A percentile compares a stretch with the other conserved stretches of the same genome.
Evolutionary conservation across 768 basidiomycete species (phyloP).

Genomic region (Hirschioporus abietinus): DNA sequence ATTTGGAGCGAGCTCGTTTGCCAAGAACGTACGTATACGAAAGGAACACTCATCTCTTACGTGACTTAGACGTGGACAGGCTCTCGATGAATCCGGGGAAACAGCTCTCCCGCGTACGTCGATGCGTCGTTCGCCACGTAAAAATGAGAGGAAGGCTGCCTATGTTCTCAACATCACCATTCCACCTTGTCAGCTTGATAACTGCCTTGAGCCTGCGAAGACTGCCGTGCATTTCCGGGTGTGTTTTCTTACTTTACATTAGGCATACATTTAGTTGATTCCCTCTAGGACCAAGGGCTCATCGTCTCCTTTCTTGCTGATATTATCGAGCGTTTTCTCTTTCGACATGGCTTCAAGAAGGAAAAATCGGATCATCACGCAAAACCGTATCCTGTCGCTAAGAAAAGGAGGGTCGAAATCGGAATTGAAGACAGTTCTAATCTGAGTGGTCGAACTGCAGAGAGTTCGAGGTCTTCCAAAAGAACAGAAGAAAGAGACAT

Average conservation of each 20-base stretch:
- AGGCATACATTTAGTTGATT: conserved; percentile 12
- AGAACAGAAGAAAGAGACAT: not conserved
- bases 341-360: conserved; percentile 51
- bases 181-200: conserved; percentile 64
- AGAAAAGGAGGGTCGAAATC: conserved; percentile 41
- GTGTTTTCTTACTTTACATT: conserved; percentile 15
- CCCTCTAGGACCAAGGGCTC: conserved; percentile 48
- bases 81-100: conserved; percentile 61
- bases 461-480: not conserved
- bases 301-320: conserved; percentile 53
- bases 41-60: conserved; percentile 1
- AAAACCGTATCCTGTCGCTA: conserved; percentile 36
- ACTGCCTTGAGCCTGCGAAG: conserved; percentile 78
- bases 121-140: conserved; percentile 68
- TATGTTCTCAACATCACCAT: conserved; percentile 77
- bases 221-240: conserved; percentile 63
- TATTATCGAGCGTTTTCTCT: conserved; percentile 57
- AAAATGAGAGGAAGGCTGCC: conserved; percentile 71
- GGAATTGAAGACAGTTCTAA: conserved; percentile 9
- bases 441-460: not conserved
- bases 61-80: conserved; percentile 29
- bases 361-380: conserved; percentile 13
- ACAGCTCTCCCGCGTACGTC: conserved; percentile 44
- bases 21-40: conserved; percentile 52
- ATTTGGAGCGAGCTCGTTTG: conserved; percentile 67